A percentile compares a stretch with the other conserved stretches of the same genome.
phyloP scores from a whole-genome alignment of 169 alveolate species.

The Eimeria sp. region DNA sequence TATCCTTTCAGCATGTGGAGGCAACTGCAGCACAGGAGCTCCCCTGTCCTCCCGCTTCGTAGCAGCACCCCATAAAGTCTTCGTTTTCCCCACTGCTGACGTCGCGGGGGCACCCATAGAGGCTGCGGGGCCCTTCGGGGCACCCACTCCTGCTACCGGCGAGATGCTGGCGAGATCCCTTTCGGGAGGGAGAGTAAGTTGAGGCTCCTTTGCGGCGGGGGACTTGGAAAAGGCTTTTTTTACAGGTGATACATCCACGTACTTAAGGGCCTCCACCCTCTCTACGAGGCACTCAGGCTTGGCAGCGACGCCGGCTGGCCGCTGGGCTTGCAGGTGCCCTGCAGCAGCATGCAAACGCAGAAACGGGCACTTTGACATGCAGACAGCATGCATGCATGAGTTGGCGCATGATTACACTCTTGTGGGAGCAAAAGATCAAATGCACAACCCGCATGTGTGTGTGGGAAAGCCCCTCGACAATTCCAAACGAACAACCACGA shows the following conservation, averaged over 20 bases:
- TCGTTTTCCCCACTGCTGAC: neutral
- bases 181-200: neutral
- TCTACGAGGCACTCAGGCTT: constrained; percentile 7
- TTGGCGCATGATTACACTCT: neutral
- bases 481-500: neutral
- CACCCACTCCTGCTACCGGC: constrained; percentile 26
- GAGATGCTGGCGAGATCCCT: neutral
- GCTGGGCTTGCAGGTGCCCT: constrained; percentile 33
- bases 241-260: neutral
- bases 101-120: neutral
- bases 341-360: neutral
- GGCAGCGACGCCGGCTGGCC: neutral
- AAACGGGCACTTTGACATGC: neutral
- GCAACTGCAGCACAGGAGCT: constrained; percentile 29
- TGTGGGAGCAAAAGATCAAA: neutral
- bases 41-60: neutral
- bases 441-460: no score
- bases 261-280: constrained; percentile 17
- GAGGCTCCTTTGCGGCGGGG: neutral
- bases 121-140: constrained; percentile 1
- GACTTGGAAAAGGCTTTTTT: neutral
- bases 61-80: constrained; percentile 49
- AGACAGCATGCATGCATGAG: neutral
- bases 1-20: neutral
- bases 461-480: neutral